Base-by-base conservation (phyloP, 2,329 filamentous ascomycete genomes). In the Microcera coccophila region DNA sequence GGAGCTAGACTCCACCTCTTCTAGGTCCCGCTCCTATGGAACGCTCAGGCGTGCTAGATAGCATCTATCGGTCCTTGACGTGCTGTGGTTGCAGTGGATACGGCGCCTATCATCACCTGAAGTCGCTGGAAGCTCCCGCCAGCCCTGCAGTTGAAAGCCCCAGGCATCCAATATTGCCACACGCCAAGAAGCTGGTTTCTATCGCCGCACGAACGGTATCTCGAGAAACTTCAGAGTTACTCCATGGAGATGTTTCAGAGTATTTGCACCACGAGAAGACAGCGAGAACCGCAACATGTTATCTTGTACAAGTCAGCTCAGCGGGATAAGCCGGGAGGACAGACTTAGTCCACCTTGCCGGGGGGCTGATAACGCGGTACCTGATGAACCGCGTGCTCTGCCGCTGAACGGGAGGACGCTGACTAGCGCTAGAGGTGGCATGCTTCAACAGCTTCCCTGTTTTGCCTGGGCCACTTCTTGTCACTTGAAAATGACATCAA, bases 401-500 rank as follows among this genome's bases (percentile, higher is more conserved):
- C n/a, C 29, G 29, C 29, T n/a, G 15, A 14, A 15, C 7, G 9
- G 8, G 5, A 32, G 15, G 29, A 32, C 29, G 15, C 29, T 15
- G 7, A 14, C n/a, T 32, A 32, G 8, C 29, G 15, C 29, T n/a
- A n/a, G n/a, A n/a, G n/a, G n/a, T n/a, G n/a, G 29, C 29, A 35
- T 18, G 12, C 33, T 35, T n/a, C 29, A 32, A 17, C 33, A 35
- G 17, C 33, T 35, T 18, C 33, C 33, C n/a, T 35, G 33, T 35
- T 35, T 35, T 35, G 16, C 5, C 33, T 35, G 33, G 33, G n/a
- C n/a, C 33, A 17, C 33, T 15, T 35, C 33, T 5, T 15, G 16
- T 35, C 33, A 35, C 16, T 35, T 35, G 10, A 35, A 35, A 35
- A 35, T 35, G 33, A 35, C 33, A 35, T 35, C 33, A 35, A 35